Evolutionary conservation across 2,329 filamentous ascomycete genomes (phyloP), one percentile per base, ranked within the genome.

Genomic region (Hypoxylon sp.): DNA sequence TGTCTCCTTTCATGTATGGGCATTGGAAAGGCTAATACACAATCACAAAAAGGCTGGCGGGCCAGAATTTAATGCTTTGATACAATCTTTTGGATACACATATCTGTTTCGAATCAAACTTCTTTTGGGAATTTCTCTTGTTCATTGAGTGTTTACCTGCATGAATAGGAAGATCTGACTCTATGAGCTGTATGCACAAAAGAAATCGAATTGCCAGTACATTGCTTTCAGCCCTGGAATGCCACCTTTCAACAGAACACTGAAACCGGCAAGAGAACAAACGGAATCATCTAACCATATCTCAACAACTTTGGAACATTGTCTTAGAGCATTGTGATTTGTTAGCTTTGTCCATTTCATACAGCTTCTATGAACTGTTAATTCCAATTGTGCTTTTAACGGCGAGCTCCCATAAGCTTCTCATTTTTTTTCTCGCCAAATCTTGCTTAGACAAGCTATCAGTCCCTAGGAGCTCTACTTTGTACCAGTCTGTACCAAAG

Each of bases 191-290:
- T 41, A 48, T 49, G 13, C 28, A 14, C 63, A 41, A 69, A 69
- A 66, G 63, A 58, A 53, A 41, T 25, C 34, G 38, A 32, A 30
- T 38, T 30, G 32, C 17, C 9, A 14, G 13, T 14, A 23, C 9
- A 48, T 63, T 60, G 59, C 65, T 70, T 70, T 43, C 70, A 59
- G 65, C 60, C 21, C 13, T 63, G 70, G 70, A 74, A 74, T 74
- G 72, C 34, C 25, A 41, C 58, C 59, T 60, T 67, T 67, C 58
- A 65, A 19, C 32, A 10, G 7, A 43, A 30, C 19, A 50, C 65
- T 51, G 63, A 70, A 69, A 67, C 25, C 65, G 64, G 69, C 53
- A 62, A 50, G 17, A 50, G 25, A 11, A 11, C 17, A 46, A 19
- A 69, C 69, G 70, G 62, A 72, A 72, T 46, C 68, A 67, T 67